phyloP scores from a whole-genome alignment of 441 rosid species.

The Mallotus japonicus region DNA sequence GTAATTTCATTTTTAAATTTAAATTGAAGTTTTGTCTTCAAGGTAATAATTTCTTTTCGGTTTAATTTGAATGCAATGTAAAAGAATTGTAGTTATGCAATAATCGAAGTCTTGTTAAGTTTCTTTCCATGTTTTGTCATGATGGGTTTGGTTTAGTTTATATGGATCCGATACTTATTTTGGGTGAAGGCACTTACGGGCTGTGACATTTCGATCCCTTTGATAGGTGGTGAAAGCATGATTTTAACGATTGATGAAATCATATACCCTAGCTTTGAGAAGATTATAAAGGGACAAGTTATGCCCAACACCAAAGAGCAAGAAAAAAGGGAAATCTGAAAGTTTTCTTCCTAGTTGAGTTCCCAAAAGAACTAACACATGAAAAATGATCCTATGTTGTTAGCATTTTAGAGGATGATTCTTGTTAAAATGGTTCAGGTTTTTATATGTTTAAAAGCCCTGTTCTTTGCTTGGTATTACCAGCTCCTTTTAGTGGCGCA shows the following conservation, averaged over 20 bases:
- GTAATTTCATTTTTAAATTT: too few relatives aligned
- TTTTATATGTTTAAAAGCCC: not conserved
- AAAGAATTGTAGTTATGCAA: too few relatives aligned
- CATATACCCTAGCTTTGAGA: slow-evolving; percentile 54
- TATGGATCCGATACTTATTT: not conserved
- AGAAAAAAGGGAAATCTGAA: slow-evolving; percentile 64
- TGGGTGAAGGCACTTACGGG: slow-evolving; percentile 60
- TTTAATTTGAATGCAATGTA: too few relatives aligned
- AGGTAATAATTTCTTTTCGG: too few relatives aligned
- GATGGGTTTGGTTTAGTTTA: not conserved
- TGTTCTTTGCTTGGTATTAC: not conserved
- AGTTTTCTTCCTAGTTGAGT: slow-evolving; percentile 49
- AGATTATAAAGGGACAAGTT: slow-evolving; percentile 52
- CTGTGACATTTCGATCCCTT: slow-evolving; percentile 51
- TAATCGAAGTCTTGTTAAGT: too few relatives aligned
- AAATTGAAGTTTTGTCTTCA: too few relatives aligned
- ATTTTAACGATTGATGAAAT: slow-evolving; percentile 41
- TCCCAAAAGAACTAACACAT: slow-evolving; percentile 53
- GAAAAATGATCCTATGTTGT: slow-evolving; percentile 43
- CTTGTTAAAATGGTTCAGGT: slow-evolving; percentile 25
- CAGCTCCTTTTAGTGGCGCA: not conserved
- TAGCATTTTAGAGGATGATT: slow-evolving; percentile 37
- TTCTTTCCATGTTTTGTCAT: not conserved
- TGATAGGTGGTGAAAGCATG: slow-evolving; percentile 53
- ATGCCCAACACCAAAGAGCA: slow-evolving; percentile 56